phyloP scores from a whole-genome alignment of 164 flowering plant species.

The Stephania yunnanensis region DNA sequence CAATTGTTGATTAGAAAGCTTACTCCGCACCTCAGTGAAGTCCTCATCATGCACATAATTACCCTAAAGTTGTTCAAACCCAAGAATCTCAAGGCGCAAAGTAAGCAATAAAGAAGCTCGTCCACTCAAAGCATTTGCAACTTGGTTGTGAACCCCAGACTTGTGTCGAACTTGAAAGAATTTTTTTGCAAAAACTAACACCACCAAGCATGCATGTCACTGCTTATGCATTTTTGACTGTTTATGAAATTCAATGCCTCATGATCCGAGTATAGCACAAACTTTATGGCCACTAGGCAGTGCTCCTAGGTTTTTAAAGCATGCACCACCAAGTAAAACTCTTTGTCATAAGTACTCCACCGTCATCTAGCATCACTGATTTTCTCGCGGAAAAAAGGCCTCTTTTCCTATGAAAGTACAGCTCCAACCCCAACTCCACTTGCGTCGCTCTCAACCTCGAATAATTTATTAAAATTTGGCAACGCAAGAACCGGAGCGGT shows the following conservation, averaged over 20 bases:
- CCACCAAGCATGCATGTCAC: conserved; percentile 13
- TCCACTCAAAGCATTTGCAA: conserved; percentile 13
- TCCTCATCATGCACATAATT: conserved; percentile 4
- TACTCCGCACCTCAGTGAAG: conserved; percentile 1
- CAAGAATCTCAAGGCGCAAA: neutral
- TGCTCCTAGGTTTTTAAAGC: conserved; percentile 7
- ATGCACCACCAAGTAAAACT: conserved; percentile 6
- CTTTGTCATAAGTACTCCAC: conserved; percentile 10
- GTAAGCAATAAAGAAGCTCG: neutral
- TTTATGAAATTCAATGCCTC: conserved; percentile 9
- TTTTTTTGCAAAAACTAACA: conserved; percentile 1
- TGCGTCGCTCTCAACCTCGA: conserved; percentile 6
- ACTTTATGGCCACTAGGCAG: neutral
- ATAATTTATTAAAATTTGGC: neutral
- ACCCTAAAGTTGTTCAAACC: conserved; percentile 10
- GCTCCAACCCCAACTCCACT: neutral
- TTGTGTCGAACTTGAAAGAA: neutral
- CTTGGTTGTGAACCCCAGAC: neutral
- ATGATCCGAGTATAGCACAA: conserved; percentile 5
- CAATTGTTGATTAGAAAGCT: no score
- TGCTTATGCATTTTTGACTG: neutral
- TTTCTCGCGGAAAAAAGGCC: conserved; percentile 1
- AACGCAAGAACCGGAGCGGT: neutral
- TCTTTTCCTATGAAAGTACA: neutral
- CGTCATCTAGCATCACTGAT: neutral